Evolutionary conservation across 176 grass and related monocot genomes (phyloP).

Genomic region (Echinochloa phyllopogon): DNA sequence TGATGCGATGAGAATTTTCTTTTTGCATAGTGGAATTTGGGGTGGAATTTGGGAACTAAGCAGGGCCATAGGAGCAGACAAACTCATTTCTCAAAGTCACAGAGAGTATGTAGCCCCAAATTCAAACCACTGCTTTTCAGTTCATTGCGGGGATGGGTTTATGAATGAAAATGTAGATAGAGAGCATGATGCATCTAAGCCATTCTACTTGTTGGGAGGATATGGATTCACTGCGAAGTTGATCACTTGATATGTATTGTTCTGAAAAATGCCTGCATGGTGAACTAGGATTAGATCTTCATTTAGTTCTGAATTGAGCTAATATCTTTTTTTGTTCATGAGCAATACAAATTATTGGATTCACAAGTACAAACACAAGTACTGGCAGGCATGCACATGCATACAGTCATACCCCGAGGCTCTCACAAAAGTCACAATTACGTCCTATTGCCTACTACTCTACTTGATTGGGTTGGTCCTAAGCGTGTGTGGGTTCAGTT

Average conservation of each 20-base stretch:
- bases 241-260: background rate
- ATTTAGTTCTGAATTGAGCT: background rate
- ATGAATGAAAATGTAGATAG: background rate
- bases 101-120: background rate
- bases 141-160: background rate
- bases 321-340: background rate
- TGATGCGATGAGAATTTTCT: no score
- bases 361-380: conserved; percentile 27
- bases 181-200: background rate
- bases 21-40: no score
- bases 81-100: background rate
- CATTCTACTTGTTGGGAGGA: background rate
- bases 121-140: background rate
- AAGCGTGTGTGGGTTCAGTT: background rate
- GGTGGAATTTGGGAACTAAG: no score
- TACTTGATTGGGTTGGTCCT: background rate
- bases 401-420: background rate
- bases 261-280: background rate
- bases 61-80: background rate
- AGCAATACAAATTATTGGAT: background rate
- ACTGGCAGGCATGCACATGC: conserved; percentile 30
- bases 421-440: background rate
- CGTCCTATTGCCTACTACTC: background rate
- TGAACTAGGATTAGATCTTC: background rate
- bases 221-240: background rate